Evolutionary conservation across 345 rosid genomes (phyloP).

Genomic region (Salix suchowensis): DNA sequence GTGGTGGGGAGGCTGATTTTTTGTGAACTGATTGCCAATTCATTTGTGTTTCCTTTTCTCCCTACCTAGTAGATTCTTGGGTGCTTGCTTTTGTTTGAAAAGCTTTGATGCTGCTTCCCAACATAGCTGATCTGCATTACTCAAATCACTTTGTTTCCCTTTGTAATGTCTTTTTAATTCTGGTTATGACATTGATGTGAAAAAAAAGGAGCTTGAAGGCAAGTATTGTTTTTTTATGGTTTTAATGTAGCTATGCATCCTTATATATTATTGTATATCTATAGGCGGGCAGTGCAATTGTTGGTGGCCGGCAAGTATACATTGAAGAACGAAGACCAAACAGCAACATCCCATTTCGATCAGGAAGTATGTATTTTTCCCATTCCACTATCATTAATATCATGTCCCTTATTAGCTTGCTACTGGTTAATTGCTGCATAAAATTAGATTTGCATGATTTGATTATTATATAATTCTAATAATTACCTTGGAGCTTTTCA

Average conservation of each 20-base stretch:
- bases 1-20: too few species aligned
- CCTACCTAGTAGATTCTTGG: background rate
- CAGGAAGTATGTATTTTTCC: constrained; percentile 43
- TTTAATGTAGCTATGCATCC: background rate
- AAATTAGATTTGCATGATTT: background rate
- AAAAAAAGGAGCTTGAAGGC: too few species aligned
- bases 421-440: background rate
- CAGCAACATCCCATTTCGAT: constrained; percentile 53
- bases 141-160: too few species aligned
- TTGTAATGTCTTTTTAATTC: too few species aligned
- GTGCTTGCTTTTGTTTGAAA: background rate
- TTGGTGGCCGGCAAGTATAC: constrained; percentile 57
- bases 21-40: background rate
- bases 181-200: too few species aligned
- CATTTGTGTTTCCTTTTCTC: background rate
- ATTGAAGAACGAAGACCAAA: constrained; percentile 70
- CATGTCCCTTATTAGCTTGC: background rate
- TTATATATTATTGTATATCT: background rate
- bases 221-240: background rate
- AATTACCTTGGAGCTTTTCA: too few species aligned
- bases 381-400: background rate
- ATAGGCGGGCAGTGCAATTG: constrained; percentile 49
- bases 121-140: too few species aligned
- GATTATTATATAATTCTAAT: background rate
- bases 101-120: too few species aligned